Evolutionary conservation across 2,329 filamentous ascomycete species (phyloP), one percentile per base, ranked within the genome.

Genomic region (Exophiala dermatitidis): DNA sequence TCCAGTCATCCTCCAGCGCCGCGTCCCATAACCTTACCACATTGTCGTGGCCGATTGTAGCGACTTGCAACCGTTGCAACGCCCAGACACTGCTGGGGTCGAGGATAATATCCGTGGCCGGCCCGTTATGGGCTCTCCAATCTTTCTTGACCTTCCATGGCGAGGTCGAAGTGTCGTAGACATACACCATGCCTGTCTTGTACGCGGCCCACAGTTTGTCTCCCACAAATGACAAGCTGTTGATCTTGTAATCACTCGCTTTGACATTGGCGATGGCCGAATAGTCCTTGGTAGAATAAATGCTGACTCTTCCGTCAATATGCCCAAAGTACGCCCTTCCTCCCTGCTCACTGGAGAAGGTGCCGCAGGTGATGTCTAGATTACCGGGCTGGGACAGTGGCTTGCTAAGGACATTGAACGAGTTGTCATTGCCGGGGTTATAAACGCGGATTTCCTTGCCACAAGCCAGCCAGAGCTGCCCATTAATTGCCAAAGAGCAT

Each of bases 181-280:
- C 86, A 64, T 89, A 93, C 32, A 95, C 83, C 78, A 86, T 95
- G 10, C 93, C 93, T 0, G 88, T 96, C 68, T 91, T 96, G 72
- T 90, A 97, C 2, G 85, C 91, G 30, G 90, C 89, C 93, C 93
- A 98, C 0, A 98, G 76, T 64, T 88, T 81, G 56, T 84, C 80
- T 3, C 90, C 90, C 2, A 90, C 86, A 5, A 89, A 88, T 1
- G 84, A 81, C 50, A 98, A 74, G 34, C 86, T 84, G 67, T 90
- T 95, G 69, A 98, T 95, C 71, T 96, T 97, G 78, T 94, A 97
- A 9, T 90, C 80, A 68, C 90, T 97, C 62, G 96, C 80, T 64
- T 83, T 95, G 56, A 97, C 75, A 34, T 95, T 77, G 3, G 81
- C 82, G n/a, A 94, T 66, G 63, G 88, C 95, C 0, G 82, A 73